These are phyloP conservation scores for Sindora glabra DNA, from an alignment of 306 rosid species.

Conservation along the genomic window DNA sequence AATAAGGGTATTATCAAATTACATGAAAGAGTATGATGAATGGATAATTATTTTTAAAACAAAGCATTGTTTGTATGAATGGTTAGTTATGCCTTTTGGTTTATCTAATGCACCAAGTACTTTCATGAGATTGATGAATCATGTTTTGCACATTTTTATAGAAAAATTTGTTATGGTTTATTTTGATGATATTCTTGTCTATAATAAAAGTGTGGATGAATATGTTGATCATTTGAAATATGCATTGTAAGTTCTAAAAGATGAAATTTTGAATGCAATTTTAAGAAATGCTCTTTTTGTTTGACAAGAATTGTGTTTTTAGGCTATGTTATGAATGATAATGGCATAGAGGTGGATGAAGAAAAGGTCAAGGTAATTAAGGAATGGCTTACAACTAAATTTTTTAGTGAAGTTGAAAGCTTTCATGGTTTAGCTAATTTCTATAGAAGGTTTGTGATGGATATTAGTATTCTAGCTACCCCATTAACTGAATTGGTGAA, in stretches of 20 bases:
- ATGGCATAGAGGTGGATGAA: too few species aligned
- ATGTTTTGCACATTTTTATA: too few species aligned
- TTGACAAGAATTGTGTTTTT: too few species aligned
- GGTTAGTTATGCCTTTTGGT: not conserved
- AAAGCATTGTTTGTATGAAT: not conserved
- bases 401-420: not conserved
- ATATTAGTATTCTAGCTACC: not conserved
- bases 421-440: not conserved
- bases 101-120: not conserved
- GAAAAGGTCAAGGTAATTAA: not conserved
- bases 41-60: not conserved
- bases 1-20: not conserved
- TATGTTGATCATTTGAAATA: too few species aligned
- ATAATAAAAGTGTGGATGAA: too few species aligned
- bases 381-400: not conserved
- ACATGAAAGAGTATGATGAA: not conserved
- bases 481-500: not conserved
- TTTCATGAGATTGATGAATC: not conserved
- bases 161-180: too few species aligned
- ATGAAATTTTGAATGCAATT: not conserved
- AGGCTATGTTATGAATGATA: too few species aligned
- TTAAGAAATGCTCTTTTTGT: too few species aligned
- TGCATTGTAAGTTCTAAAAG: not conserved
- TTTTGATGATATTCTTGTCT: too few species aligned
- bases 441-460: not conserved